Percentiles rank a stretch among this genome's conserved stretches.
These are phyloP conservation scores for Leucosporidium creatinivorum DNA, from an alignment of 768 basidiomycete species.

Conservation along the genomic window DNA sequence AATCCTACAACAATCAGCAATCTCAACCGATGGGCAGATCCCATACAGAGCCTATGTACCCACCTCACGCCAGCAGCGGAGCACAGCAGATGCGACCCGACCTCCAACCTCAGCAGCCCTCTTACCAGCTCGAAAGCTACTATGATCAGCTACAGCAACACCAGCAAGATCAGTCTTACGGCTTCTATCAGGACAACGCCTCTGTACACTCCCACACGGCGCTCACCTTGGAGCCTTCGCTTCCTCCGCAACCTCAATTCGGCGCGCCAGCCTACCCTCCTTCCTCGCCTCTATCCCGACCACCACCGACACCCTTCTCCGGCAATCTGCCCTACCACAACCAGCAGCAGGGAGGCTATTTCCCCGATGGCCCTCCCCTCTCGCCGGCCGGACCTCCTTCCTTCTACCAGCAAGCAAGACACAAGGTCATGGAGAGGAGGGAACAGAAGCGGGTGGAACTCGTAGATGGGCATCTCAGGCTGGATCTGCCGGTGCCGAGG, in stretches of 20 bases:
- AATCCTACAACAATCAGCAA: no score
- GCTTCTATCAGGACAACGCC: not conserved
- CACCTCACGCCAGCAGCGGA: no score
- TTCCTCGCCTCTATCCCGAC: not conserved
- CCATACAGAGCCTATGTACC: no score
- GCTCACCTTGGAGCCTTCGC: slow-evolving; percentile 15
- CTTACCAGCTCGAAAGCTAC: not conserved
- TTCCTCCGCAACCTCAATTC: slow-evolving; percentile 2
- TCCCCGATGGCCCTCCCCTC: not conserved
- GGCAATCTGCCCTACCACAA: not conserved
- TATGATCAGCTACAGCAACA: not conserved
- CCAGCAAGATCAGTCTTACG: not conserved
- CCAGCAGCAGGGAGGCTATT: not conserved
- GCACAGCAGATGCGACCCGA: not conserved
- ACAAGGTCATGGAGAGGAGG: slow-evolving; percentile 16
- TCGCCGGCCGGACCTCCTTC: not conserved
- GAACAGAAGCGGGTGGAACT: slow-evolving; percentile 40
- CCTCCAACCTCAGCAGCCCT: not conserved
- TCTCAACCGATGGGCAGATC: no score
- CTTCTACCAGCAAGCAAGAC: slow-evolving; percentile 8
- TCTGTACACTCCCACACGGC: slow-evolving; percentile 25
- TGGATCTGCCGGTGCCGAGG: slow-evolving; percentile 74
- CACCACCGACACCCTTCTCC: not conserved
- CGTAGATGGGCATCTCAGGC: slow-evolving; percentile 76
- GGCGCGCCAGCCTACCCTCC: not conserved